Base-by-base conservation (phyloP, 805 yeast species). In the Saccharomycopsis oosterbeekiorum region DNA sequence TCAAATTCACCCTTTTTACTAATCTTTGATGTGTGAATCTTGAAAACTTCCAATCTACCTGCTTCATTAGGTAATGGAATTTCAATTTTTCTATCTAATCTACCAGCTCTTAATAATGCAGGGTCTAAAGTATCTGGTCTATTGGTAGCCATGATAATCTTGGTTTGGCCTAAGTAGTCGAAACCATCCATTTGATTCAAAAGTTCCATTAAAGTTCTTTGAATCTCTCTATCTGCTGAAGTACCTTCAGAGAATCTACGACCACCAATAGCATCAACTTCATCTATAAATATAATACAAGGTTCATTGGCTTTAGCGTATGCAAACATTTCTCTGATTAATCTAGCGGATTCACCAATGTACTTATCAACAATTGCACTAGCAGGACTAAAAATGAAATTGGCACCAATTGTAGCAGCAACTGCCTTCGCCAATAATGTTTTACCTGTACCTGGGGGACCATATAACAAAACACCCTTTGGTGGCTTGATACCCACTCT, bases 401-500 rank as follows among this genome's bases (percentile, higher is more conserved):
- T 93, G 42, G 97, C 97, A 60, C 98, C 98, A 70, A 94, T 90
- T 4, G 98, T 94, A 54, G 98, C 98, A 4, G 99, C 98, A 55
- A 92, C 97, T 0, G 98, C 98, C 70, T 94, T 92, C 17, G 99
- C 99, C 70, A 93, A 80, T 92, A 93, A 78, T 0, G 99, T 93
- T 73, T 93, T 93, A 71, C 99, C 98, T 0, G 99, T 94, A 69
- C 99, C 99, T 26, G 99, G 99, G 6, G 99, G 99, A 8, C 99
- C 99, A 71, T 94, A 94, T 59, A 94, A 79, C 65, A 94, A 77
- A 34, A 93, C 98, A 73, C 98, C 99, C 75, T 94, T 94, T 62
- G 99, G 99, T n/a, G 97, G 96, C 71, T 91, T 91, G 74, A 94
- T 94, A 57, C 99, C 99, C 40, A 94, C 97, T 73, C 99, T 85